Conservation (phyloP, 208 protist genomes). For the Leishmania braziliensis region DNA sequence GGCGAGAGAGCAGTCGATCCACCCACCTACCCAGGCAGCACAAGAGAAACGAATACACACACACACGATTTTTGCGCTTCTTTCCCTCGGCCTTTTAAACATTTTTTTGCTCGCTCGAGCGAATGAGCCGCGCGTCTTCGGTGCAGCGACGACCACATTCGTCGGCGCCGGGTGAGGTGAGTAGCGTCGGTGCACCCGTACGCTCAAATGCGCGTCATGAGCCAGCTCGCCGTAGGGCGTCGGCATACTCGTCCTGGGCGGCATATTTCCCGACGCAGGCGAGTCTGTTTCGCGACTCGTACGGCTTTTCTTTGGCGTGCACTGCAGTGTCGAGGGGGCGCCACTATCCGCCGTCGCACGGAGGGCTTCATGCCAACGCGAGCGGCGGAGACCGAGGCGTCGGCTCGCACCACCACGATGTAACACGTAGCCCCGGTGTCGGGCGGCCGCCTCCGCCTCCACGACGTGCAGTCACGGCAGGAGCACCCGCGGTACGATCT, state of each 20-base stretch:
- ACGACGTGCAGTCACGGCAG: neutral
- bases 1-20: neutral
- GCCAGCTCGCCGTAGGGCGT: neutral
- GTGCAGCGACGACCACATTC: neutral
- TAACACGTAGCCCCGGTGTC: no score
- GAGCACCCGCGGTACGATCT: neutral
- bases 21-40: neutral
- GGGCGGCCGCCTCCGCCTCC: neutral
- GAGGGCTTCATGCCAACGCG: neutral
- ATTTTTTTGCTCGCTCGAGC: neutral
- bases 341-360: neutral
- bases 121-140: neutral
- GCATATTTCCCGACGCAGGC: neutral
- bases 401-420: neutral
- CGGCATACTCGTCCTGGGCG: neutral
- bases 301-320: neutral
- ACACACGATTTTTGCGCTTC: neutral
- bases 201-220: neutral
- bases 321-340: neutral
- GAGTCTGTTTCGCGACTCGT: slow-evolving; percentile 10
- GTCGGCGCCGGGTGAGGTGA: neutral
- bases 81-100: neutral
- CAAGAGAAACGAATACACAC: neutral
- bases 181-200: neutral
- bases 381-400: neutral